These are phyloP conservation scores for Lactarius psammicola DNA, from an alignment of 768 basidiomycete species.

Conservation along the genomic window DNA sequence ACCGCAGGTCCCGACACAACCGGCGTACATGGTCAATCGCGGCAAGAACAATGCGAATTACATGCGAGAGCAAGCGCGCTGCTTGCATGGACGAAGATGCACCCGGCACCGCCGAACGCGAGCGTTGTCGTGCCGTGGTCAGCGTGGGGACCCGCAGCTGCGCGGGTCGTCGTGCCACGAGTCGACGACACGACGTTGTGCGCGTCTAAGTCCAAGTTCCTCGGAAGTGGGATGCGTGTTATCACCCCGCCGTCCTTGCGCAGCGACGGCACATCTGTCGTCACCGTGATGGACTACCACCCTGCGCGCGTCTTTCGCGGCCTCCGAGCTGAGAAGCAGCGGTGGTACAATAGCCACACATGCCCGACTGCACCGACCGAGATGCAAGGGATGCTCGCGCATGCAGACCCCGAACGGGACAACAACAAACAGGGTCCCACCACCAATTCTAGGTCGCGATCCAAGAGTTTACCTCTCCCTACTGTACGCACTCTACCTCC, in stretches of 20 bases:
- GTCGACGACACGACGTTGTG: background rate
- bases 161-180: background rate
- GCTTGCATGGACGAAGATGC: conserved; percentile 8
- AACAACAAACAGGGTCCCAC: background rate
- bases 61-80: conserved; percentile 4
- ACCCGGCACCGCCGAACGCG: conserved; percentile 13
- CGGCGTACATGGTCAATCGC: background rate
- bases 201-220: conserved; percentile 7
- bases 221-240: conserved; percentile 9
- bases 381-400: background rate
- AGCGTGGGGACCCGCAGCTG: conserved; percentile 1
- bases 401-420: background rate
- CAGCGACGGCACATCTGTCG: background rate
- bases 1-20: background rate
- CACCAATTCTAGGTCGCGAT: background rate
- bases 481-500: background rate
- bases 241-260: background rate
- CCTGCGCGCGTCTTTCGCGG: conserved; percentile 9
- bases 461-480: conserved; percentile 6
- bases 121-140: conserved; percentile 16
- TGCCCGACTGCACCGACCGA: background rate
- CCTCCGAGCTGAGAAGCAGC: background rate
- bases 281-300: conserved; percentile 14
- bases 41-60: conserved; percentile 5
- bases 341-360: background rate